Conservation (phyloP, 1,284 basidiomycete genomes). For the Pseudozyma flocculosa region DNA sequence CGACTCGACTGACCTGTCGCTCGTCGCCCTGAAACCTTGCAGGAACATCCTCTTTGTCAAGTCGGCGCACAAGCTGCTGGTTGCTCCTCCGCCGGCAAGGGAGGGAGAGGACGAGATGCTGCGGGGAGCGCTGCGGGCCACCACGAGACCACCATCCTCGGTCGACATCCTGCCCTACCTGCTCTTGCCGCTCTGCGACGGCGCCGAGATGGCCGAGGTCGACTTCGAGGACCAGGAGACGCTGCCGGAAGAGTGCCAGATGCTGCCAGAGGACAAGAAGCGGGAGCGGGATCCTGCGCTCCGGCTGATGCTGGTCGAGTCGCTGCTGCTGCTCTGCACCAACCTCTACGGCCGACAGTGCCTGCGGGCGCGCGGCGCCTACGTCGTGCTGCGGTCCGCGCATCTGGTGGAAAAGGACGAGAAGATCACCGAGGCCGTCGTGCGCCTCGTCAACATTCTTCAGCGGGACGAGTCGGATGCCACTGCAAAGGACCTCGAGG, state of each 20-base stretch:
- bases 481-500: constrained; percentile 36
- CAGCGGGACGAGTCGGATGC: constrained; percentile 52
- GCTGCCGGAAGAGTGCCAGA: constrained; percentile 79
- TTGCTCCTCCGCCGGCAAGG: constrained; percentile 42
- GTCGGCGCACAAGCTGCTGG: constrained; percentile 46
- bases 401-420: constrained; percentile 80
- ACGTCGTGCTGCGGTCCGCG: constrained; percentile 77
- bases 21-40: background rate
- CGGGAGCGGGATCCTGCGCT: constrained; percentile 79
- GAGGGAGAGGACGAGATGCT: constrained; percentile 35
- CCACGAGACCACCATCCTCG: constrained; percentile 37
- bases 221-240: constrained; percentile 77
- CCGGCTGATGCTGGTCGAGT: constrained; percentile 83
- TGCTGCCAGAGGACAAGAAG: constrained; percentile 79
- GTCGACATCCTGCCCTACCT: constrained; percentile 62
- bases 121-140: constrained; percentile 36
- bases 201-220: constrained; percentile 68
- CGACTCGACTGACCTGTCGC: background rate
- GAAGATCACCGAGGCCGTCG: constrained; percentile 60
- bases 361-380: constrained; percentile 77
- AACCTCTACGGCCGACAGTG: constrained; percentile 83
- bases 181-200: constrained; percentile 85
- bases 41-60: constrained; percentile 54
- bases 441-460: constrained; percentile 55
- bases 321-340: constrained; percentile 82